A percentile compares a stretch with the other conserved stretches of the same genome.
Conservation (phyloP, 768 basidiomycete genomes). For the Myochromella boudieri region DNA sequence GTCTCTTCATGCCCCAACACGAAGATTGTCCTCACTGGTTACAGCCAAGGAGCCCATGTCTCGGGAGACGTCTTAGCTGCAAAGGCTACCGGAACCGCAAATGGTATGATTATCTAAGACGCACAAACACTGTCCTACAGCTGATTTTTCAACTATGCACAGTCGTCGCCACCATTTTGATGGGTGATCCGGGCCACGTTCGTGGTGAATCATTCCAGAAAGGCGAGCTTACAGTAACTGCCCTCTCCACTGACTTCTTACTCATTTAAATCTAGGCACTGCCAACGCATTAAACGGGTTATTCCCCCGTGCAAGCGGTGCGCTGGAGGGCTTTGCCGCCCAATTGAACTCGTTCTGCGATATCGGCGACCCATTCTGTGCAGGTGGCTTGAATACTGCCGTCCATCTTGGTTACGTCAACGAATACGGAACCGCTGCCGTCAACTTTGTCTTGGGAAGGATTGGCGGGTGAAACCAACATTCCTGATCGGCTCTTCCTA, state of each 20-base stretch:
- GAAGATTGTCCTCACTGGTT: conserved; percentile 30
- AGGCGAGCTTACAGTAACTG: conserved; percentile 4
- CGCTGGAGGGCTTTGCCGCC: conserved; percentile 7
- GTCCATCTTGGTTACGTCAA: conserved; percentile 8
- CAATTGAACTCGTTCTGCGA: conserved; percentile 11
- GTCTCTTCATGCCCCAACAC: conserved; percentile 25
- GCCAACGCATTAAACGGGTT: conserved; percentile 6
- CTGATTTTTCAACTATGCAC: neutral
- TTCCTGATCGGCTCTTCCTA: no score
- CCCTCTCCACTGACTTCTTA: neutral
- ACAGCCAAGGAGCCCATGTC: conserved; percentile 28
- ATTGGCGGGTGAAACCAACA: conserved; percentile 8
- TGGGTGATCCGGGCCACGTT: conserved; percentile 29
- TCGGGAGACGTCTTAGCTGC: conserved; percentile 27
- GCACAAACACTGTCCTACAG: no score
- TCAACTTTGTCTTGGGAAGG: conserved; percentile 8
- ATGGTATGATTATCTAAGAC: no score
- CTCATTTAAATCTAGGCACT: conserved; percentile 4
- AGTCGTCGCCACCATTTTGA: conserved; percentile 26
- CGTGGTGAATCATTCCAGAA: conserved; percentile 24
- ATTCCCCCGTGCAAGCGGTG: conserved; percentile 9
- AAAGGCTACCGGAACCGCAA: conserved; percentile 3
- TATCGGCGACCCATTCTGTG: conserved; percentile 11
- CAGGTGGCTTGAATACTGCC: conserved; percentile 2
- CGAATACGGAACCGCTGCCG: conserved; percentile 3